Conservation (phyloP, 2,329 filamentous ascomycete species). For the Cladophialophora chaetospira region DNA sequence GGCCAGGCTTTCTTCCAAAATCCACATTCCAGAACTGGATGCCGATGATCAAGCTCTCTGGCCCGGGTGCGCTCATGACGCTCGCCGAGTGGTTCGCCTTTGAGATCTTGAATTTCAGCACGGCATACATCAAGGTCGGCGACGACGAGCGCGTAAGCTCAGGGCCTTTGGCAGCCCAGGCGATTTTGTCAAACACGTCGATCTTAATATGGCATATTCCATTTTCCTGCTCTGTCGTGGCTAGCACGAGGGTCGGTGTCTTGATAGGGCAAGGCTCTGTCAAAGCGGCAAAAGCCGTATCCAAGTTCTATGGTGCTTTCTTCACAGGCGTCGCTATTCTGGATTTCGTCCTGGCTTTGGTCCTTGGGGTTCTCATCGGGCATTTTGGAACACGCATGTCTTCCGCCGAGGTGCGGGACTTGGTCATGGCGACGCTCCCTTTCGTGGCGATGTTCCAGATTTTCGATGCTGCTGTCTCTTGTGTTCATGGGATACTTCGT, state of each 20-base stretch:
- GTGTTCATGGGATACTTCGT: slow-evolving; percentile 72
- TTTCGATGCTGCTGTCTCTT: slow-evolving; percentile 71
- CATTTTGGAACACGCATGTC: slow-evolving; percentile 65
- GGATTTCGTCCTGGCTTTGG: slow-evolving; percentile 65
- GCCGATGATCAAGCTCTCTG: slow-evolving; percentile 73
- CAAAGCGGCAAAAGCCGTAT: slow-evolving; percentile 63
- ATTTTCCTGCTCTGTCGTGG: slow-evolving; percentile 77
- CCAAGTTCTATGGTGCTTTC: slow-evolving; percentile 64
- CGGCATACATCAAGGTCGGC: slow-evolving; percentile 69
- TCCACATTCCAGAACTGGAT: slow-evolving; percentile 67
- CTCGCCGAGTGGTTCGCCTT: slow-evolving; percentile 82
- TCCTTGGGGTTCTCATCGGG: slow-evolving; percentile 67
- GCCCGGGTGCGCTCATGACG: slow-evolving; percentile 82
- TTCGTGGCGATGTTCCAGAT: slow-evolving; percentile 77
- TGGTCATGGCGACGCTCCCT: slow-evolving; percentile 66
- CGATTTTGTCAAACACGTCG: slow-evolving; percentile 63
- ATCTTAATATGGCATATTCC: slow-evolving; percentile 65
- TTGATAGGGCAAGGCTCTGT: slow-evolving; percentile 69
- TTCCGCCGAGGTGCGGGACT: slow-evolving; percentile 56
- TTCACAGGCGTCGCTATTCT: slow-evolving; percentile 66
- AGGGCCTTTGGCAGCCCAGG: slow-evolving; percentile 69
- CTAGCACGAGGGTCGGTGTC: slow-evolving; percentile 78
- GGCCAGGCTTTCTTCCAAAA: slow-evolving; percentile 65
- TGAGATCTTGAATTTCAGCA: slow-evolving; percentile 73
- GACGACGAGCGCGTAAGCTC: slow-evolving; percentile 40